These are phyloP conservation scores for Plantago elongata DNA, from an alignment of 257 asterid species.

Conservation along the genomic window DNA sequence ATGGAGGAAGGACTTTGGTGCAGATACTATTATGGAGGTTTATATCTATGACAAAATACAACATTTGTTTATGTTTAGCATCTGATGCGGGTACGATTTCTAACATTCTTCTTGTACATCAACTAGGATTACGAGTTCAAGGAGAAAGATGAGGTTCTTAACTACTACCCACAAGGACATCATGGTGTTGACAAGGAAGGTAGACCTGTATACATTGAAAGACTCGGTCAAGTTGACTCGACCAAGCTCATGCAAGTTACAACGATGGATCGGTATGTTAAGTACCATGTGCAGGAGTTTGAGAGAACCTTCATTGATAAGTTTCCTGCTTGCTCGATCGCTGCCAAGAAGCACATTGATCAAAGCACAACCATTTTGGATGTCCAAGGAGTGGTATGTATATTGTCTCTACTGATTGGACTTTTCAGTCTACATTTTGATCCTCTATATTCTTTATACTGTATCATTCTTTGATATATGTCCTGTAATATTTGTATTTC, in stretches of 20 bases:
- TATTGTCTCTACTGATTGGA: background rate
- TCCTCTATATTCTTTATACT: background rate
- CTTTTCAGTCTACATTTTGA: background rate
- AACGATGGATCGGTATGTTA: conserved; percentile 72
- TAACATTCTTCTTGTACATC: background rate
- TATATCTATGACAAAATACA: background rate
- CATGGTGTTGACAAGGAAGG: conserved; percentile 94
- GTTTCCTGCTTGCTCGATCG: conserved; percentile 89
- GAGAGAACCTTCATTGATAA: conserved; percentile 84
- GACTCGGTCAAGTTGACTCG: conserved; percentile 81
- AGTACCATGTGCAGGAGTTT: conserved; percentile 87
- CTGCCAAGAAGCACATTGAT: conserved; percentile 80
- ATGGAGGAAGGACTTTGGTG: conserved; percentile 93
- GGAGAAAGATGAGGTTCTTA: conserved; percentile 79
- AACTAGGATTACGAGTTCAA: conserved; percentile 67
- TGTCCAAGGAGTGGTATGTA: conserved; percentile 96
- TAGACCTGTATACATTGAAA: conserved; percentile 82
- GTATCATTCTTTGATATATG: background rate
- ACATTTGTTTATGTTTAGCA: background rate
- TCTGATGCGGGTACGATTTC: background rate
- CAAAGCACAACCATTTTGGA: conserved; percentile 96
- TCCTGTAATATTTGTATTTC: too few species aligned
- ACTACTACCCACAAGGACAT: conserved; percentile 95
- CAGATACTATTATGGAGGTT: conserved; percentile 85
- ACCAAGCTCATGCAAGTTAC: conserved; percentile 85